Evolutionary conservation across 106 monocot genomes (phyloP).

Genomic region (Alisma plantagoaquatica): DNA sequence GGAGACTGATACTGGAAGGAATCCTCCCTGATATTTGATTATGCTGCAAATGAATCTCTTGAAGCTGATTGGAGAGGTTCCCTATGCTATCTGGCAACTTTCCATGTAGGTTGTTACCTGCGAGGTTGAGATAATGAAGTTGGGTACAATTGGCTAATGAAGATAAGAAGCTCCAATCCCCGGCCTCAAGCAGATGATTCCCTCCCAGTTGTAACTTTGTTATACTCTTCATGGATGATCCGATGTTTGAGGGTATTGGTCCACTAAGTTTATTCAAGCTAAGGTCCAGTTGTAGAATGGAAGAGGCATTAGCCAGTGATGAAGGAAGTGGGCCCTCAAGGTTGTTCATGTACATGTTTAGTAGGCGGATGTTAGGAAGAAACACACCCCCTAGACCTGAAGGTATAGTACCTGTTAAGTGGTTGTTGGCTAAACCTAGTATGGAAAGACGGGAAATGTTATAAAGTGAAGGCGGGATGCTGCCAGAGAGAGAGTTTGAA

Average conservation of each 20-base stretch:
- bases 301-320: constrained; percentile 4
- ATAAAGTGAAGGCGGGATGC: constrained; percentile 2
- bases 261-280: neutral
- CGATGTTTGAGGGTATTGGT: neutral
- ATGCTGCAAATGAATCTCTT: neutral
- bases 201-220: too few relatives aligned
- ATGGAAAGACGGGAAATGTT: neutral
- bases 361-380: neutral
- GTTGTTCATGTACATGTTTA: neutral
- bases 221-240: too few relatives aligned
- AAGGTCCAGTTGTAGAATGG: neutral
- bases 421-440: neutral
- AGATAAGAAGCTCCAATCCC: neutral
- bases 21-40: constrained; percentile 3
- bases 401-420: constrained; percentile 1
- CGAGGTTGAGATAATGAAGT: neutral
- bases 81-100: neutral
- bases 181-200: neutral
- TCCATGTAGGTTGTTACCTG: neutral
- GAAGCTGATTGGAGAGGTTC: neutral
- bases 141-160: constrained; percentile 4
- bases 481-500: constrained; percentile 20
- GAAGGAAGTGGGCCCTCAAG: neutral
- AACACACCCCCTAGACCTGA: too few relatives aligned
- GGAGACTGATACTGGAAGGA: neutral